Conservation (phyloP, 306 rosid genomes). For the Carpinus viminea region DNA sequence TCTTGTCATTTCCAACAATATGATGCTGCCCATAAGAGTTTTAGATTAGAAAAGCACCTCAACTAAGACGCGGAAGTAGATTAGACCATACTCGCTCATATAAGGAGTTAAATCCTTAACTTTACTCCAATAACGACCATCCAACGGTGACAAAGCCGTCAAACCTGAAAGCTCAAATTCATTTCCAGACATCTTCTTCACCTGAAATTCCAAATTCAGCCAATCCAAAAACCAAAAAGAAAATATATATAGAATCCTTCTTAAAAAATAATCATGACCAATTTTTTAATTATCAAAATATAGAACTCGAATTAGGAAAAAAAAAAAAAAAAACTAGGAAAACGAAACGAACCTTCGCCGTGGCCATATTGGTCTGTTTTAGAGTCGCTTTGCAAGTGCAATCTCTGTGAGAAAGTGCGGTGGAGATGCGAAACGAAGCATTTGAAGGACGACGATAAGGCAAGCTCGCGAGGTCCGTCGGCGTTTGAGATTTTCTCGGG, state of each 20-base stretch:
- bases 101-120: slow-evolving; percentile 63
- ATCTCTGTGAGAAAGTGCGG: slow-evolving; percentile 19
- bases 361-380: background rate
- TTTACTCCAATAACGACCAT: slow-evolving; percentile 69
- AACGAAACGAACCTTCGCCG: slow-evolving; percentile 12
- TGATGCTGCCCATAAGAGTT: background rate
- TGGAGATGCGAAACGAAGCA: slow-evolving; percentile 1
- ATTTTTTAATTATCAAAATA: background rate
- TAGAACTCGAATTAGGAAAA: background rate
- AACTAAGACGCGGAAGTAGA: slow-evolving; percentile 57
- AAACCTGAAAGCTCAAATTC: slow-evolving; percentile 49
- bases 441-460: background rate
- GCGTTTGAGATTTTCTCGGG: background rate
- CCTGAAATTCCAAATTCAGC: slow-evolving; percentile 13
- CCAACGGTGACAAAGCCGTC: slow-evolving; percentile 74
- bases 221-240: background rate
- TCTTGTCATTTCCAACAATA: background rate
- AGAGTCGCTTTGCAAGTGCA: slow-evolving; percentile 31
- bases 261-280: background rate
- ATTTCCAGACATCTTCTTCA: slow-evolving; percentile 18
- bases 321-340: background rate
- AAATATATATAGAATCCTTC: too few species aligned
- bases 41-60: slow-evolving; percentile 44
- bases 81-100: slow-evolving; percentile 62
- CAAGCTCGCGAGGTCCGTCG: background rate